Evolutionary conservation across 2,329 filamentous ascomycete species (phyloP), one percentile per base, ranked within the genome.

Genomic region (Dactylellina leptospora): DNA sequence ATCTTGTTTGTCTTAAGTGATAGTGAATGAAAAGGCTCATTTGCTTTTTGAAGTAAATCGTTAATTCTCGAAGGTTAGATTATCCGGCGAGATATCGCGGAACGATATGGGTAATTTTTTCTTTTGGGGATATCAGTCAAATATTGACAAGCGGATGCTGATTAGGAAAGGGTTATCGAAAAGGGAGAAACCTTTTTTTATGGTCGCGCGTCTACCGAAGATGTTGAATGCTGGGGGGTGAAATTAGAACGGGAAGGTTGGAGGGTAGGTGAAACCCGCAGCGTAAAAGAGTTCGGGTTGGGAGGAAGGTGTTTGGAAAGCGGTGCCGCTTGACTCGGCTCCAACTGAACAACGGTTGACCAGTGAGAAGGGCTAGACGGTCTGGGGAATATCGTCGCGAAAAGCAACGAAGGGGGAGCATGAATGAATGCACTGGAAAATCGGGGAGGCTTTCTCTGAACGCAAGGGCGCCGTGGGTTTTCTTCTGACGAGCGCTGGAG

Each of bases 51-150:
- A 38, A 10, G 10, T 40, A 38, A 22, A 9, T 4, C 2, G n/a
- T 23, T n/a, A 20, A 11, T 25, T 48, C 23, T 48, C 20, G 47
- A 28, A 53, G 36, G 28, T 40, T 27, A 62, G 58, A 53, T 64
- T 64, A 64, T 64, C 60, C 47, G 61, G 51, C 61, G 61, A 58
- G 61, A 58, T 66, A 66, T 58, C 51, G 53, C 61, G 61, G 61
- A 40, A 50, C 11, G 51, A 28, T 55, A 42, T 38, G 28, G 18
- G 13, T 40, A n/a, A 4, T 40, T 40, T 40, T 40, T 40, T 40
- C 6, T n/a, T 38, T 40, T 16, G n/a, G n/a, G n/a, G n/a, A n/a
- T n/a, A n/a, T n/a, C n/a, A n/a, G n/a, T n/a, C n/a, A n/a, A n/a
- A n/a, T n/a, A n/a, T n/a, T 38, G 27, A 27, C 50, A 63, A 53